These are phyloP conservation scores for Eutrema yunnanense DNA, from an alignment of 345 rosid species.

Conservation along the genomic window DNA sequence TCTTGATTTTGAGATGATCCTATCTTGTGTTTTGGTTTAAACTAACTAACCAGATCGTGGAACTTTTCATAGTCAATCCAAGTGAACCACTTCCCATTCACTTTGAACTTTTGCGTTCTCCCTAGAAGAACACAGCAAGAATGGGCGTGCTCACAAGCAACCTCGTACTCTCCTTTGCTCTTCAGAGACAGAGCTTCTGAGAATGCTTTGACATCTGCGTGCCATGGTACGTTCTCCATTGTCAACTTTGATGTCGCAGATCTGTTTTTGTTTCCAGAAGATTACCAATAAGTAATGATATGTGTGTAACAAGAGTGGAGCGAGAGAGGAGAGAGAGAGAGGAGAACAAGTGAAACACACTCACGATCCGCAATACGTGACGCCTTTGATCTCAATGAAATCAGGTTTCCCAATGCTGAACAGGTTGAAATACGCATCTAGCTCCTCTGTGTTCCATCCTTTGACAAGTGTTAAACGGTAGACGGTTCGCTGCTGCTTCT, in stretches of 20 bases:
- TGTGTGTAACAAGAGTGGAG: neutral
- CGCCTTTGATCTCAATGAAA: slow-evolving; percentile 97
- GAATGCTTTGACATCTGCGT: slow-evolving; percentile 80
- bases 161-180: slow-evolving; percentile 79
- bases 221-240: slow-evolving; percentile 99
- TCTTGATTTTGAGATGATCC: neutral
- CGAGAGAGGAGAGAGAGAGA: neutral
- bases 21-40: neutral
- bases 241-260: slow-evolving; percentile 93
- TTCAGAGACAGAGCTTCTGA: slow-evolving; percentile 77
- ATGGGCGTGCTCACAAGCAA: slow-evolving; percentile 96
- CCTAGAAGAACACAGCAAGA: slow-evolving; percentile 95
- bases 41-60: slow-evolving; percentile 68
- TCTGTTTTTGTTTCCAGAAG: slow-evolving; percentile 34
- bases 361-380: slow-evolving; percentile 93
- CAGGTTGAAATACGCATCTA: slow-evolving; percentile 80
- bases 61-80: slow-evolving; percentile 99
- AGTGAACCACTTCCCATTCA: slow-evolving; percentile 78
- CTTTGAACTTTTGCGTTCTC: slow-evolving; percentile 78
- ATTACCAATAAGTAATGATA: slow-evolving; percentile 7
- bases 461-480: slow-evolving; percentile 90
- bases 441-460: slow-evolving; percentile 93
- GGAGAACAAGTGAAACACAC: slow-evolving; percentile 11
- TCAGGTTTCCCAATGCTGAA: slow-evolving; percentile 88
- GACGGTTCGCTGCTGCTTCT: slow-evolving; percentile 86